Evolutionary conservation across 345 rosid genomes (phyloP), one percentile per base, ranked within the genome.

Genomic region (Eucalyptus polybractea): DNA sequence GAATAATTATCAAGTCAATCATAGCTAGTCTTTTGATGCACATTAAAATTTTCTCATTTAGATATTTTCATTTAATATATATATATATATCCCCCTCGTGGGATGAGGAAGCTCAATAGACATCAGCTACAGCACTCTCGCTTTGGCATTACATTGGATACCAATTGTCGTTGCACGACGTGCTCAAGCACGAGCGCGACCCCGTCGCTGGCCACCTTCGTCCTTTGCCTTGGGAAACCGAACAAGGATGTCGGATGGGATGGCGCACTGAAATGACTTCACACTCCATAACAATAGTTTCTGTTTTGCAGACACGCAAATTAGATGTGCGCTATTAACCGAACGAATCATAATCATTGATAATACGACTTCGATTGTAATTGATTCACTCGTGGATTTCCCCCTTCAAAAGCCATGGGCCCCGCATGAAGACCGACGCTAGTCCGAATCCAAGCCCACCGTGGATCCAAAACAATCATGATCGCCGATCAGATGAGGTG

Each of bases 11-110:
- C 69, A 27, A 60, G 2, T 60, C 0, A 27, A 1, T 27, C 0
- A 1, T 27, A 60, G 2, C 4, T 1, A 1, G 33, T 27, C 16
- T 6, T 0, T 60, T 0, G 1, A 3, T 6, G 16, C 4, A 29
- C 0, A 12, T 27, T 27, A 60, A 60, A 60, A 60, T 27, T 1
- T 60, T 58, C n/a, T 25, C 13, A 5, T 58, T 1, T 60, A 60
- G 69, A 62, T 62, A 62, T 29, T 62, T 29, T 29, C 1, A 62
- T 0, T 53, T 1, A 7, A 51, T 51, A 6, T 51, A 7, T 51
- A 3, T 50, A 16, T 15, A 15, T 51, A 51, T 16, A 7, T 16
- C 21, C 9, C 12, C 19, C 4, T 4, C 2, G 24, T 5, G 80
- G 80, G 80, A 69, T 19, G 27, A 37, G 8, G 81, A 72, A 37